Conservation (phyloP, 1,139 yeast species). For the Hanseniaspora uvarum region DNA sequence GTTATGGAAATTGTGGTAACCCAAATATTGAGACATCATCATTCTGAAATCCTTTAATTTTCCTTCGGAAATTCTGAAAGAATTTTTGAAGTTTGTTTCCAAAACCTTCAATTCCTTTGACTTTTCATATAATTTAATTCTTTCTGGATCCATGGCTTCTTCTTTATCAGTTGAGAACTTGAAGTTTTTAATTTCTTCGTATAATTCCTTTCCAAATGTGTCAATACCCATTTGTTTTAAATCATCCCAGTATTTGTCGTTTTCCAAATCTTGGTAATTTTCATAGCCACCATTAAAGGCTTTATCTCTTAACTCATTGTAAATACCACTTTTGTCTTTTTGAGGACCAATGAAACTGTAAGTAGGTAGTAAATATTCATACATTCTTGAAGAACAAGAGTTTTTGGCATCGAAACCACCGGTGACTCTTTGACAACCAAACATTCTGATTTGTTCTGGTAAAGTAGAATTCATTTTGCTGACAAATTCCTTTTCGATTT, state of each 20-base stretch:
- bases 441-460: slow-evolving; percentile 79
- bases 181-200: slow-evolving; percentile 24
- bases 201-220: slow-evolving; percentile 42
- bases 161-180: slow-evolving; percentile 19
- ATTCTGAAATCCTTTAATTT: slow-evolving; percentile 54
- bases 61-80: slow-evolving; percentile 52
- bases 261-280: slow-evolving; percentile 48
- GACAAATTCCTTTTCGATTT: slow-evolving; percentile 55
- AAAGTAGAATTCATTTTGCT: slow-evolving; percentile 60
- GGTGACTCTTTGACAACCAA: slow-evolving; percentile 88
- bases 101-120: slow-evolving; percentile 51
- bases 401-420: slow-evolving; percentile 90
- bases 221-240: slow-evolving; percentile 40
- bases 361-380: slow-evolving; percentile 87
- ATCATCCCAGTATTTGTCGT: slow-evolving; percentile 59
- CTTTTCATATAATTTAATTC: slow-evolving; percentile 32
- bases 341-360: slow-evolving; percentile 85
- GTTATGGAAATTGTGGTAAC: slow-evolving; percentile 91
- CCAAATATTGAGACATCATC: slow-evolving; percentile 65
- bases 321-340: slow-evolving; percentile 51
- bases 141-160: slow-evolving; percentile 33
- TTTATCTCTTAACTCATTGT: slow-evolving; percentile 43
- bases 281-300: slow-evolving; percentile 52
- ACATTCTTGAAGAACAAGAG: slow-evolving; percentile 86
- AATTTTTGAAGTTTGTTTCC: slow-evolving; percentile 60